phyloP scores from a whole-genome alignment of 345 rosid species.

The Balakata baccata region DNA sequence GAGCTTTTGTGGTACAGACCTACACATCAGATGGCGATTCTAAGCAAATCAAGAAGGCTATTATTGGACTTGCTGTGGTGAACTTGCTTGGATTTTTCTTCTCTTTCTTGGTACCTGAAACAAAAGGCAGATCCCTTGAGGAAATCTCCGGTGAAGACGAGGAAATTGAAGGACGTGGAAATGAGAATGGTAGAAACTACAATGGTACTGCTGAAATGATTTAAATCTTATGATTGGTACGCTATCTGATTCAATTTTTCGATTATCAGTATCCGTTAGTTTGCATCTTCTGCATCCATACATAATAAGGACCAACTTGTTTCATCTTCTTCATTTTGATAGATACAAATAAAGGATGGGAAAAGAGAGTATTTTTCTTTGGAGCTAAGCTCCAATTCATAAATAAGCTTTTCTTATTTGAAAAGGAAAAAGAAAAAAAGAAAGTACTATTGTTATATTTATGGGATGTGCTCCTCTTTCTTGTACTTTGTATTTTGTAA shows the following conservation, averaged over 20 bases:
- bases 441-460: too few species aligned
- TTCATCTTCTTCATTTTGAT: not conserved
- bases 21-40: conserved; percentile 36
- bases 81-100: conserved; percentile 53
- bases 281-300: not conserved
- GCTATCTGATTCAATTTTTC: not conserved
- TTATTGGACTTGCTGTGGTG: conserved; percentile 48
- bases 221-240: conserved; percentile 15
- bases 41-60: conserved; percentile 34
- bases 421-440: not conserved
- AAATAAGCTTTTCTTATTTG: not conserved
- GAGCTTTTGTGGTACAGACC: conserved; percentile 36
- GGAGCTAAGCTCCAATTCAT: not conserved
- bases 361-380: not conserved
- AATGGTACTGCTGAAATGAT: conserved; percentile 27
- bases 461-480: too few species aligned
- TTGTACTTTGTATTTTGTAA: too few species aligned
- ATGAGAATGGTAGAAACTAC: conserved; percentile 10
- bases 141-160: conserved; percentile 60
- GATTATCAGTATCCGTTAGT: not conserved
- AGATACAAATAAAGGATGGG: not conserved
- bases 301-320: not conserved
- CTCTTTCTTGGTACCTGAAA: conserved; percentile 66
- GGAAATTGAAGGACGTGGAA: conserved; percentile 21
- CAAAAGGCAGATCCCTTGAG: conserved; percentile 62